phyloP scores from a whole-genome alignment of 805 yeast species.

The Metschnikowia corniflorae region DNA sequence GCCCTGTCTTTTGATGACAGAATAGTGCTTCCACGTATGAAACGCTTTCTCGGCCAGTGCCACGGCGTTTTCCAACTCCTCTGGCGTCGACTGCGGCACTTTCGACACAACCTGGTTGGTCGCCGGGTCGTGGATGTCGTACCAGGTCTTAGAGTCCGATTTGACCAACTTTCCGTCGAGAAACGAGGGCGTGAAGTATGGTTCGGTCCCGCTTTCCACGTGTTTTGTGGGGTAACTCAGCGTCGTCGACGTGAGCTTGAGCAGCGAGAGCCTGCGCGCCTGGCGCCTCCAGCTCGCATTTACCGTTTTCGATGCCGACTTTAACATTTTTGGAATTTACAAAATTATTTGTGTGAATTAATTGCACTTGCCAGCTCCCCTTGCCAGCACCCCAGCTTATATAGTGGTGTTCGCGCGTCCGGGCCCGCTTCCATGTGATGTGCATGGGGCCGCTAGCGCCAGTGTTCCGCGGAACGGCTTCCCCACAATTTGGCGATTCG shows the following conservation, averaged over 20 bases:
- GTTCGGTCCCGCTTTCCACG: conserved; percentile 31
- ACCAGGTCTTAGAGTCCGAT: conserved; percentile 52
- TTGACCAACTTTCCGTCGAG: conserved; percentile 49
- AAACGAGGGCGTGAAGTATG: conserved; percentile 50
- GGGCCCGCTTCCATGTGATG: conserved; percentile 16
- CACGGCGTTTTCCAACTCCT: conserved; percentile 63
- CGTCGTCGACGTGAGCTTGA: conserved; percentile 28
- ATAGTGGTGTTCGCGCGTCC: conserved; percentile 14
- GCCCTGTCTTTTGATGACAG: conserved; percentile 67
- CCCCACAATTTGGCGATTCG: conserved; percentile 5
- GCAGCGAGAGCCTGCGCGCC: conserved; percentile 11
- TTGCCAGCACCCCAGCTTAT: no score
- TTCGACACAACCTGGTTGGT: conserved; percentile 61
- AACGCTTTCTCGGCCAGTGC: conserved; percentile 64
- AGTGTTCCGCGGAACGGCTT: conserved; percentile 6
- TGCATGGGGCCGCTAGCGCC: conserved; percentile 3
- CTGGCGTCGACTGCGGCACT: conserved; percentile 70
- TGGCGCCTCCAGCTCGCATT: conserved; percentile 5
- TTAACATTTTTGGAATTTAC: conserved; percentile 13
- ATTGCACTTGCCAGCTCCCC: no score
- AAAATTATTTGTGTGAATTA: no score
- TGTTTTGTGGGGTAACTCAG: conserved; percentile 42
- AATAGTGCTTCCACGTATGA: conserved; percentile 49
- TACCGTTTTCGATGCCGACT: conserved; percentile 9
- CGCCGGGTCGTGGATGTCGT: conserved; percentile 72